These are phyloP conservation scores for Sporothrix pallida DNA, from an alignment of 2,329 filamentous ascomycete genomes.

Conservation along the genomic window DNA sequence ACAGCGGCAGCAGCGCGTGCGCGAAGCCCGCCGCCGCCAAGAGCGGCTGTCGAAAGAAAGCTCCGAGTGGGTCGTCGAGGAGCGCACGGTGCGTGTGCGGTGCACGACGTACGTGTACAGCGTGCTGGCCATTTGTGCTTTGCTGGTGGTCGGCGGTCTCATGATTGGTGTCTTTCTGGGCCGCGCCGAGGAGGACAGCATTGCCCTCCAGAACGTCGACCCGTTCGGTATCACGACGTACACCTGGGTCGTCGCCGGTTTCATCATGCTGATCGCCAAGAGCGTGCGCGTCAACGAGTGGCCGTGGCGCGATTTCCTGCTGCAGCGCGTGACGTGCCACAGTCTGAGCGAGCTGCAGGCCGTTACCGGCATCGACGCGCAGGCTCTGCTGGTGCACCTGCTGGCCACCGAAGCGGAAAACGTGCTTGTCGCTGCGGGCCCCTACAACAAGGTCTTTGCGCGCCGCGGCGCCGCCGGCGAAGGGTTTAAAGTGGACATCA, in stretches of 20 bases:
- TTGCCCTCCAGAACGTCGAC: slow-evolving; percentile 42
- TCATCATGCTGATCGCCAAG: slow-evolving; percentile 43
- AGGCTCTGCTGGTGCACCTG: slow-evolving; percentile 29
- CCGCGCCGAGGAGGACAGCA: slow-evolving; percentile 33
- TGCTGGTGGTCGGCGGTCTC: slow-evolving; percentile 41
- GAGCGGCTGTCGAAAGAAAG: slow-evolving; percentile 7
- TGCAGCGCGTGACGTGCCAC: slow-evolving; percentile 40
- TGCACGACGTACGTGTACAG: slow-evolving; percentile 32
- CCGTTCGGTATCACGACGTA: slow-evolving; percentile 44
- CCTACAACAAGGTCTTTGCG: slow-evolving; percentile 31
- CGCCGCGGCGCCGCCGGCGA: slow-evolving; percentile 28
- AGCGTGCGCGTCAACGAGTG: slow-evolving; percentile 42
- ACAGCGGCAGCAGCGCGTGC: slow-evolving; percentile 27
- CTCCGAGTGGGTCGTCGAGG: slow-evolving; percentile 32
- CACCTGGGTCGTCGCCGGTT: slow-evolving; percentile 42
- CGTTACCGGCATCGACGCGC: slow-evolving; percentile 39
- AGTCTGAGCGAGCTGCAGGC: slow-evolving; percentile 40
- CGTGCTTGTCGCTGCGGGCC: slow-evolving; percentile 13
- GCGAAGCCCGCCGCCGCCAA: slow-evolving; percentile 23
- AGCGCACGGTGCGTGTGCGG: slow-evolving; percentile 28
- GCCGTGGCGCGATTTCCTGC: slow-evolving; percentile 45
- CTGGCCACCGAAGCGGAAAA: slow-evolving; percentile 27
- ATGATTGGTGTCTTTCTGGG: slow-evolving; percentile 41
- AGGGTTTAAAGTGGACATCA: slow-evolving; percentile 33
- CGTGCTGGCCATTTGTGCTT: slow-evolving; percentile 25